Percentiles rank a stretch among this genome's conserved stretches.
These are phyloP conservation scores for Trametes punicea DNA, from an alignment of 768 basidiomycete genomes.

Conservation along the genomic window DNA sequence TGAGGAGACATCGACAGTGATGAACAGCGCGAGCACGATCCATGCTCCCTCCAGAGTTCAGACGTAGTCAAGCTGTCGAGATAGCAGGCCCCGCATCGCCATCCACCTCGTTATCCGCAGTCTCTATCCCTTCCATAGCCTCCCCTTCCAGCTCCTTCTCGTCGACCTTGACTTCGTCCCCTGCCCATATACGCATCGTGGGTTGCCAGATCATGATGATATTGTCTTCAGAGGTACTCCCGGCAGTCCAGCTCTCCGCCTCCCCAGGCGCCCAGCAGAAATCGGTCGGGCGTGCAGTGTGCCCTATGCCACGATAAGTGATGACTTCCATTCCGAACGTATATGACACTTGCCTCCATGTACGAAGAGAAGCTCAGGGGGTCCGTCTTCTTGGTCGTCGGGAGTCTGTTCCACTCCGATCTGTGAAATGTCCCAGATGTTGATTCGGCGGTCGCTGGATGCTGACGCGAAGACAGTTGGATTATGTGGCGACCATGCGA, in stretches of 20 bases:
- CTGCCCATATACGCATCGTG: slow-evolving; percentile 90
- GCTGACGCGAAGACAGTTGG: slow-evolving; percentile 92
- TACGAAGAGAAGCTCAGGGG: slow-evolving; percentile 92
- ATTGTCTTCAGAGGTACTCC: slow-evolving; percentile 94
- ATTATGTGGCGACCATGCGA: slow-evolving; percentile 94
- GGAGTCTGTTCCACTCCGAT: slow-evolving; percentile 97
- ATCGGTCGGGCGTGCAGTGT: slow-evolving; percentile 88
- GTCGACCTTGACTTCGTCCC: slow-evolving; percentile 81
- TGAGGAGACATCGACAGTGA: not conserved
- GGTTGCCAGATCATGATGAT: slow-evolving; percentile 98
- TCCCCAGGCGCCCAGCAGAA: slow-evolving; percentile 92
- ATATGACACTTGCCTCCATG: slow-evolving; percentile 70
- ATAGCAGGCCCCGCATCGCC: slow-evolving; percentile 5
- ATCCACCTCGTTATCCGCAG: slow-evolving; percentile 26
- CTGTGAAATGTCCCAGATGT: slow-evolving; percentile 89
- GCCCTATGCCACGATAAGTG: slow-evolving; percentile 46
- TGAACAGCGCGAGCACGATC: not conserved
- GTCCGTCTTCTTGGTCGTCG: slow-evolving; percentile 97
- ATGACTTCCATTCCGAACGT: not conserved
- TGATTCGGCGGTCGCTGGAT: slow-evolving; percentile 88
- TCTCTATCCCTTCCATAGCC: slow-evolving; percentile 73
- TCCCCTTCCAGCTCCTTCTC: slow-evolving; percentile 83
- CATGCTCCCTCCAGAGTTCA: not conserved
- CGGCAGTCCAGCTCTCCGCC: slow-evolving; percentile 79
- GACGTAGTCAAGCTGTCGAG: not conserved